Conservation (phyloP, 139 green algal species). For the Chlamydomonas incerta region DNA sequence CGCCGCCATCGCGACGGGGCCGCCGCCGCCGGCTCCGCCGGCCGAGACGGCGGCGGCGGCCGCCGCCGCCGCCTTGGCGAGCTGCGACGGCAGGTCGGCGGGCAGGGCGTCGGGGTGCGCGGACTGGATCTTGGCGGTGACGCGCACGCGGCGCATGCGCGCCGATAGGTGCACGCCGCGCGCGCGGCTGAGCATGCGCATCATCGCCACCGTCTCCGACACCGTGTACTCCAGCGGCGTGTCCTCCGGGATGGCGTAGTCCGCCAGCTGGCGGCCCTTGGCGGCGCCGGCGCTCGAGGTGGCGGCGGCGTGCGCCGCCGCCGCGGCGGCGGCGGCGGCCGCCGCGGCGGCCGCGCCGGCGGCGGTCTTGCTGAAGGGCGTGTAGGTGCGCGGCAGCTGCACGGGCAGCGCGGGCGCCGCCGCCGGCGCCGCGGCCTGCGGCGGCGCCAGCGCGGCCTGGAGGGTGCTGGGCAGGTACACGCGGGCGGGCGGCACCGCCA, state of each 20-base stretch:
- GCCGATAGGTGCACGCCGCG: slow-evolving; percentile 30
- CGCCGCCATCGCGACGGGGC: not conserved
- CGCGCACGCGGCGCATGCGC: slow-evolving; percentile 31
- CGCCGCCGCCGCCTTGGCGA: not conserved
- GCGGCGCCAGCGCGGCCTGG: not conserved
- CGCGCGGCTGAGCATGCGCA: slow-evolving; percentile 24
- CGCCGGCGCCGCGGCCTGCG: no score
- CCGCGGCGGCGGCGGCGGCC: not conserved
- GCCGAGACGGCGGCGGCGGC: not conserved
- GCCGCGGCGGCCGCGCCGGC: not conserved
- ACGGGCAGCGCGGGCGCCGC: no score
- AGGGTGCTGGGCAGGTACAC: not conserved
- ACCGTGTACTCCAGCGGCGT: slow-evolving; percentile 13
- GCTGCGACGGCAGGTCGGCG: not conserved
- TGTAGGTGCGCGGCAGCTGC: not conserved
- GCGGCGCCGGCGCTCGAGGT: no score
- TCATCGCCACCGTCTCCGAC: slow-evolving; percentile 25
- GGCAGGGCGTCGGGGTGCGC: slow-evolving; percentile 33
- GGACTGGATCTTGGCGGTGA: slow-evolving; percentile 41
- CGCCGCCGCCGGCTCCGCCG: not conserved
- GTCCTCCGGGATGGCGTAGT: slow-evolving; percentile 40
- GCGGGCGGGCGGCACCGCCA: not conserved
- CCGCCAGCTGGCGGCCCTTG: slow-evolving; percentile 16
- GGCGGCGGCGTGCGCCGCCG: not conserved
- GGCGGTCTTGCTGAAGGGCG: not conserved